phyloP scores from a whole-genome alignment of 140 eudicot species.

The Senecio squalidus region DNA sequence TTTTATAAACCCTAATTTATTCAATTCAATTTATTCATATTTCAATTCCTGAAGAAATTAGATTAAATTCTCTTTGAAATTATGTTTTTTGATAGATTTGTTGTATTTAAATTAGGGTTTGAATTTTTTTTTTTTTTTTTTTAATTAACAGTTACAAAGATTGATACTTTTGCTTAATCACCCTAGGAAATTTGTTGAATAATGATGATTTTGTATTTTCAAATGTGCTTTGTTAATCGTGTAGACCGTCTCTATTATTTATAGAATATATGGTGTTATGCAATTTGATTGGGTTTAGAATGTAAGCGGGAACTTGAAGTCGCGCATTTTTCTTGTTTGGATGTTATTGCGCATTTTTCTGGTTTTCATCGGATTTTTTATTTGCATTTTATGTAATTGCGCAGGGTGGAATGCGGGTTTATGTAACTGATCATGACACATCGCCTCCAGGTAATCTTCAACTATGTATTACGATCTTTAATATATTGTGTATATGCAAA shows the following conservation, averaged over 20 bases:
- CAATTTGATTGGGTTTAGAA: background rate
- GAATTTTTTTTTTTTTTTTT: background rate
- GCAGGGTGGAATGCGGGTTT: slow-evolving; percentile 84
- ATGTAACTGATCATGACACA: slow-evolving; percentile 71
- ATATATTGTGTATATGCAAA: background rate
- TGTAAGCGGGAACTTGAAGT: background rate
- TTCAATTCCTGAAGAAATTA: too few species aligned
- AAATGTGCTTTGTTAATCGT: too few species aligned
- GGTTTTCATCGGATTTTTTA: background rate
- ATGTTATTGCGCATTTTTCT: background rate
- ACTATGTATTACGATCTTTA: background rate
- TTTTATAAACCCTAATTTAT: background rate
- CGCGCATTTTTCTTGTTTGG: background rate
- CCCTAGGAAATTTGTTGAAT: too few species aligned
- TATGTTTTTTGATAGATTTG: too few species aligned
- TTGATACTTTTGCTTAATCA: too few species aligned
- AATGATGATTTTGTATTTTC: too few species aligned
- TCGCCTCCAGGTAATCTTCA: slow-evolving; percentile 71
- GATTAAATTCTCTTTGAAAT: too few species aligned
- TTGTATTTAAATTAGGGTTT: slow-evolving; percentile 9
- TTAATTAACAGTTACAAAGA: too few species aligned
- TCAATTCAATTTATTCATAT: too few species aligned
- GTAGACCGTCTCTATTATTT: background rate
- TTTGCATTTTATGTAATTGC: background rate
- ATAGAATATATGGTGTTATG: background rate